Base-by-base conservation (phyloP, 805 yeast genomes). In the Saturnispora mendoncae region DNA sequence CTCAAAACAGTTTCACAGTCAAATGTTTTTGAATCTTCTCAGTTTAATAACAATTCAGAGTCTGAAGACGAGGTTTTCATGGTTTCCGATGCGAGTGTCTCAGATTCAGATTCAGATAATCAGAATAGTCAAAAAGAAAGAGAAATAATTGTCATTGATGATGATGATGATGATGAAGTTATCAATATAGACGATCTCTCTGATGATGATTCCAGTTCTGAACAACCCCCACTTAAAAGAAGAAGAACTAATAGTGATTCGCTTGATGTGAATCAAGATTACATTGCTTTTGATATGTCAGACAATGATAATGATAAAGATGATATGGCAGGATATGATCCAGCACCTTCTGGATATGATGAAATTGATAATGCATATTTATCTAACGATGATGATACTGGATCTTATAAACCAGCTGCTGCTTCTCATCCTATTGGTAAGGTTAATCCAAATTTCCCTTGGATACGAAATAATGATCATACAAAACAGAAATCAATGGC, bases 381-480 rank as follows among this genome's bases (percentile, higher is more conserved):
- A 23, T 69, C 74, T 47, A 69, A 69, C 42, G 77, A 72, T 43
- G 70, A 66, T 39, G 46, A 56, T 2, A 13, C 25, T 6, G 47
- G 46, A 18, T 47, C 48, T 9, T 55, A 52, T 38, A 57, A 52
- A 31, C 52, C 62, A 26, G 51, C 55, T 44, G 50, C 58, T 36
- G 38, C 42, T 1, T 46, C 26, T 21, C 55, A 54, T 41, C 57
- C 49, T 42, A 42, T 50, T 3, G 65, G 58, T 3, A 52, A 51
- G 7, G 50, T 61, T 3, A 59, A 61, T 24, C 53, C 66, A 2
- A 58, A 65, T 26, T 76, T 60, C 46, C 94, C 94, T 0, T 86
- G 95, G 95, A 71, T 84, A 19, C 68, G 76, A 41, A 76, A 79
- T 46, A 83, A 79, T 49, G 90, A 84, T 51, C 94, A 84, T 55